Percentiles rank a stretch among this genome's conserved stretches.
Evolutionary conservation across 2,329 filamentous ascomycete genomes (phyloP).

Genomic region (Hymenoscyphus salicellus): DNA sequence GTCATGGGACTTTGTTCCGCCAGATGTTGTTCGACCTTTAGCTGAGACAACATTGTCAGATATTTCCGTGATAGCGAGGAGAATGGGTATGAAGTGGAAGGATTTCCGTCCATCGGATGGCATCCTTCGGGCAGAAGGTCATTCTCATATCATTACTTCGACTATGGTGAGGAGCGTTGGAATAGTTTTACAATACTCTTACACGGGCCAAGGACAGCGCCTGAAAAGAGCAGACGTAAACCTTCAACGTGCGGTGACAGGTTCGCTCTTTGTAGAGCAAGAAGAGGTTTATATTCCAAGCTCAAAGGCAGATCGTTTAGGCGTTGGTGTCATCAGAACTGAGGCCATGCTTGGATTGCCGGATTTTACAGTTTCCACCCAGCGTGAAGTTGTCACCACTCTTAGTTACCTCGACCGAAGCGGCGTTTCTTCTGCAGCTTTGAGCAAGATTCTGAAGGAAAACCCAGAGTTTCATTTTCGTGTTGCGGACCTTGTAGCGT

Average conservation of each 20-base stretch:
- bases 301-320: conserved; percentile 20
- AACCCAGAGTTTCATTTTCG: conserved; percentile 21
- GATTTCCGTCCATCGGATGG: conserved; percentile 31
- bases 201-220: conserved; percentile 19
- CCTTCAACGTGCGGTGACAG: neutral
- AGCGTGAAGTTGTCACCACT: conserved; percentile 23
- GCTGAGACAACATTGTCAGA: conserved; percentile 30
- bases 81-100: conserved; percentile 36
- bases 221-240: conserved; percentile 5
- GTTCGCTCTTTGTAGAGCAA: conserved; percentile 18
- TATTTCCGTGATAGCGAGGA: conserved; percentile 32
- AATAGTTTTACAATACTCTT: conserved; percentile 27
- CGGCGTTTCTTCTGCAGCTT: conserved; percentile 15
- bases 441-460: conserved; percentile 18
- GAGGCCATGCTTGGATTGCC: conserved; percentile 17
- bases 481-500: conserved; percentile 25
- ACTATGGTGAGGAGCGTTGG: conserved; percentile 30
- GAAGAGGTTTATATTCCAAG: conserved; percentile 27
- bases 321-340: conserved; percentile 22
- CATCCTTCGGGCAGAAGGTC: conserved; percentile 32
- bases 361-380: conserved; percentile 19
- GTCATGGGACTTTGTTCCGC: conserved; percentile 37
- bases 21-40: conserved; percentile 33
- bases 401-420: conserved; percentile 19
- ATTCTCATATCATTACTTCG: conserved; percentile 31